Evolutionary conservation across 2,329 filamentous ascomycete species (phyloP).

Genomic region (Neonectria faginata): DNA sequence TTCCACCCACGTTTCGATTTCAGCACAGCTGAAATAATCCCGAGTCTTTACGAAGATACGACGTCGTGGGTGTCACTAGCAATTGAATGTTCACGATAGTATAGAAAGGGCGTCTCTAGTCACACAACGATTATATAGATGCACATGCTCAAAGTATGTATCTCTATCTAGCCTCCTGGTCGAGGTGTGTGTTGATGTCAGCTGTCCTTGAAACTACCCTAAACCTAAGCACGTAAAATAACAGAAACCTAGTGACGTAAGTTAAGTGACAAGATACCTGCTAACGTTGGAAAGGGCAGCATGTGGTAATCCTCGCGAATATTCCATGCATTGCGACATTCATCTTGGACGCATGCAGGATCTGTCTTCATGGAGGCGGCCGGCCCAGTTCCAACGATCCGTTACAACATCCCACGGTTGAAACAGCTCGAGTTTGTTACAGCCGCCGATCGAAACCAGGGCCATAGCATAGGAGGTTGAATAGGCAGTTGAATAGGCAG

Average conservation of each 20-base stretch:
- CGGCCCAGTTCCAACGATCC: too few relatives aligned
- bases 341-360: not conserved
- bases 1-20: not conserved
- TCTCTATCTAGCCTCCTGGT: not conserved
- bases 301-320: not conserved
- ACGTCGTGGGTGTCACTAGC: not conserved
- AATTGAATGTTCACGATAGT: not conserved
- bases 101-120: not conserved
- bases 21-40: not conserved
- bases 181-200: not conserved
- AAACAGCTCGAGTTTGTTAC: too few relatives aligned
- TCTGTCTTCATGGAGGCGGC: not conserved
- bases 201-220: not conserved
- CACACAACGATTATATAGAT: not conserved
- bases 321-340: not conserved
- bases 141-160: not conserved
- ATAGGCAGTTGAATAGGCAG: too few relatives aligned
- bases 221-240: not conserved
- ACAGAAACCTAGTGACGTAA: too few relatives aligned
- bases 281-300: too few relatives aligned
- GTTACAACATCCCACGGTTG: too few relatives aligned
- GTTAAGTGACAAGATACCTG: not conserved
- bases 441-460: too few relatives aligned
- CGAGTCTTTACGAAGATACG: not conserved
- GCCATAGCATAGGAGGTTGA: not conserved